Percentiles rank a stretch among this genome's conserved stretches.
These are phyloP conservation scores for Alternaria novae-zelandiae DNA, from an alignment of 2,329 filamentous ascomycete genomes.

Conservation along the genomic window DNA sequence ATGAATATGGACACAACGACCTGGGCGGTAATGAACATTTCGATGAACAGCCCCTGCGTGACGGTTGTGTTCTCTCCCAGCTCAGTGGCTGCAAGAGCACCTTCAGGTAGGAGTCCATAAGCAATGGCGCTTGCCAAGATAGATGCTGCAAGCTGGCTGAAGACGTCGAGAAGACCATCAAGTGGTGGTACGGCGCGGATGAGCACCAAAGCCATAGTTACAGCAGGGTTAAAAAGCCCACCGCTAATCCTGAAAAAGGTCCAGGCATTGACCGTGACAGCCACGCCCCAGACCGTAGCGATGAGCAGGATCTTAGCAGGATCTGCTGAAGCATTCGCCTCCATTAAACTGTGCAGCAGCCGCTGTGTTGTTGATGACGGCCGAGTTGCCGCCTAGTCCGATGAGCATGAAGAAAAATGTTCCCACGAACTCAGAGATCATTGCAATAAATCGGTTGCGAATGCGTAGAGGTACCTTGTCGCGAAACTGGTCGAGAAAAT, in stretches of 20 bases:
- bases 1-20: not conserved
- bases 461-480: not conserved
- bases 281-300: not conserved
- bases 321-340: not conserved
- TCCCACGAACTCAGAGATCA: not conserved
- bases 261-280: not conserved
- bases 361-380: not conserved
- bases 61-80: not conserved
- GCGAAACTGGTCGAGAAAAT: not conserved
- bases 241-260: not conserved
- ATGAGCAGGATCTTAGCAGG: not conserved
- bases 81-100: not conserved
- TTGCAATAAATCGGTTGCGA: not conserved
- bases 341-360: not conserved
- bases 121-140: not conserved
- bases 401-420: not conserved
- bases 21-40: not conserved
- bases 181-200: not conserved
- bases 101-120: not conserved
- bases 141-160: not conserved
- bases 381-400: not conserved
- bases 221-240: not conserved
- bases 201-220: not conserved
- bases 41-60: not conserved
- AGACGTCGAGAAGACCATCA: not conserved